Evolutionary conservation across 108 stramenopile genomes (phyloP).

Genomic region (Cyclotella distinguenda): DNA sequence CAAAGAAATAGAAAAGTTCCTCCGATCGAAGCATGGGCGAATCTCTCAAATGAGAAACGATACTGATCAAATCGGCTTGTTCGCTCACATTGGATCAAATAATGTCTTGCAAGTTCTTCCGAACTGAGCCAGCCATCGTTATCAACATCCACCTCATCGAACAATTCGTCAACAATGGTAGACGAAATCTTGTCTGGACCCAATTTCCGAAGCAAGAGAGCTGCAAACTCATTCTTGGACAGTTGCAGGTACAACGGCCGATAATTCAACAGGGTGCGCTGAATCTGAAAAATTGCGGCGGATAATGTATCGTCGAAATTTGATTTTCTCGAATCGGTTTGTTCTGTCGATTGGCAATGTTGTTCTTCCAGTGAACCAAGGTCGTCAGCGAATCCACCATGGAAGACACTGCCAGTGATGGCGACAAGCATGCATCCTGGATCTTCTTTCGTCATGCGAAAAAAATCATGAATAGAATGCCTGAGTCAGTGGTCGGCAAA

Average conservation of each 20-base stretch:
- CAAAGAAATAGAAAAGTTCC: conserved; percentile 10
- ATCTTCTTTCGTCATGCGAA: no score
- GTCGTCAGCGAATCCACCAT: not conserved
- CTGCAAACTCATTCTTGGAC: conserved; percentile 16
- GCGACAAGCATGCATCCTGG: not conserved
- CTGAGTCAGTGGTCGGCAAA: no score
- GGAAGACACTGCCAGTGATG: not conserved
- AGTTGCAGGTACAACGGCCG: conserved; percentile 15
- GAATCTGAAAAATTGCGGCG: conserved; percentile 1
- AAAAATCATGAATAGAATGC: no score
- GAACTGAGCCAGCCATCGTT: conserved; percentile 22
- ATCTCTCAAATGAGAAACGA: conserved; percentile 1
- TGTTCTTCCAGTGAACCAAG: conserved; percentile 5
- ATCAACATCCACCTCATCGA: conserved; percentile 15
- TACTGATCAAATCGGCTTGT: not conserved
- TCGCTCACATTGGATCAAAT: not conserved
- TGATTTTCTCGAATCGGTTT: not conserved
- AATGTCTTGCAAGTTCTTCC: conserved; percentile 14
- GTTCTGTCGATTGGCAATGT: no score
- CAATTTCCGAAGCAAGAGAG: conserved; percentile 15
- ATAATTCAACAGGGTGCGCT: conserved; percentile 4
- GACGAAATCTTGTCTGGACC: conserved; percentile 17
- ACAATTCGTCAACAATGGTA: conserved; percentile 16
- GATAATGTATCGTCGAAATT: not conserved
- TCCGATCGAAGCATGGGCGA: not conserved